Base-by-base conservation (phyloP, 2,329 filamentous ascomycete genomes). In the Alternaria gaisen region DNA sequence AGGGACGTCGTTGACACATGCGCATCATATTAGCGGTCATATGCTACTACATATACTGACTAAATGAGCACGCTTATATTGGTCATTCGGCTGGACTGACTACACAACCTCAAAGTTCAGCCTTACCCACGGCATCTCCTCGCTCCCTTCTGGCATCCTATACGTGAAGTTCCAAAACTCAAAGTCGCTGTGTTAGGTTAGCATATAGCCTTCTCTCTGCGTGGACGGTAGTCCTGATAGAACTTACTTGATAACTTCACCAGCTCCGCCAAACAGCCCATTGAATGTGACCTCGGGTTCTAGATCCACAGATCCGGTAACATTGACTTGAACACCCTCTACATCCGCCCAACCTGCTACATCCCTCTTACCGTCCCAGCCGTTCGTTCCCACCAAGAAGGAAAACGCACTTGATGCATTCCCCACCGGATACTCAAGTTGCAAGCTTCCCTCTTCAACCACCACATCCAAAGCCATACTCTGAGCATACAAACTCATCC, bases 401-500 rank as follows among this genome's bases (percentile, higher is more conserved):
- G 80, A 82, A 68, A 88, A 88, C 16, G 81, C 74, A 24, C 83
- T 85, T 4, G 75, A 76, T 0, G 77, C 68, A 43, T 83, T 85
- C 2, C 85, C 86, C 14, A 76, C 64, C 0, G 87, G 87, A 63
- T 89, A 89, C 0, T 82, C 81, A 3, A 89, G 70, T 11, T 80
- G 81, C 7, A 90, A 74, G 0, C 82, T 64, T 2, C 59, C 58
- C 12, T 69, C 64, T 1, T 67, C 63, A 0, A 69, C 74, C 5
- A 55, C 50, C 11, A 67, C 75, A 41, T 63, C 52, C 12, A 77
- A 51, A 4, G 70, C 70, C 16, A 61, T 64, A 0, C 69, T 70
- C 38, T 76, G 70, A 2, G 75, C 68, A 43, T 77, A 74, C 24
- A 77, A 20, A 3, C 61, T 74, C 12, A 76, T 32, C 67, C 69